Evolutionary conservation across 1,139 yeast genomes (phyloP).

Genomic region (Arxiozyma slooffiae): DNA sequence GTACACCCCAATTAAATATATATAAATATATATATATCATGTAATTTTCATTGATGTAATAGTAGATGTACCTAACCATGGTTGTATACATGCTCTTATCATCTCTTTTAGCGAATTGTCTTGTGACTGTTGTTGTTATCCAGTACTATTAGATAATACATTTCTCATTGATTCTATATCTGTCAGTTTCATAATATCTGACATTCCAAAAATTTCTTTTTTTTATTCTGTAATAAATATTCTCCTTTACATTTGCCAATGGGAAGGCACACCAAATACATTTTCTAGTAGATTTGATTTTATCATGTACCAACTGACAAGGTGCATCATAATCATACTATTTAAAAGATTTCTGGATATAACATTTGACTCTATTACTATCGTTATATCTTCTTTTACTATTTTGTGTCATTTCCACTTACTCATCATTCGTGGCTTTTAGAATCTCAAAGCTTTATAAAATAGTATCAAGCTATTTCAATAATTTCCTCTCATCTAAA

Average conservation of each 20-base stretch:
- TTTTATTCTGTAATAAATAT: slow-evolving; percentile 69
- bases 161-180: slow-evolving; percentile 86
- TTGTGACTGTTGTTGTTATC: slow-evolving; percentile 37
- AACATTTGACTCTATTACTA: slow-evolving; percentile 38
- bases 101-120: slow-evolving; percentile 59
- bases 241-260: slow-evolving; percentile 80
- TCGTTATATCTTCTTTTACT: neutral
- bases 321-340: slow-evolving; percentile 82
- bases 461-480: slow-evolving; percentile 3
- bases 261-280: slow-evolving; percentile 67
- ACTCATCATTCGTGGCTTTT: neutral
- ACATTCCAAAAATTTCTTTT: slow-evolving; percentile 65
- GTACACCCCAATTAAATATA: slow-evolving; percentile 59
- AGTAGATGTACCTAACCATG: slow-evolving; percentile 78
- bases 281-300: slow-evolving; percentile 59
- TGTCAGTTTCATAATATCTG: slow-evolving; percentile 67
- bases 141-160: slow-evolving; percentile 34
- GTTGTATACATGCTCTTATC: slow-evolving; percentile 79
- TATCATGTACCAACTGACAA: slow-evolving; percentile 60
- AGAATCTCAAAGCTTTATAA: slow-evolving; percentile 6
- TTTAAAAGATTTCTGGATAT: slow-evolving; percentile 68
- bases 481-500: neutral
- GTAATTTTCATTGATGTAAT: slow-evolving; percentile 73
- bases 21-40: too few relatives aligned
- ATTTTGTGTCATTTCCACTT: neutral